Base-by-base conservation (phyloP, 768 basidiomycete genomes). In the Mycena rosella region DNA sequence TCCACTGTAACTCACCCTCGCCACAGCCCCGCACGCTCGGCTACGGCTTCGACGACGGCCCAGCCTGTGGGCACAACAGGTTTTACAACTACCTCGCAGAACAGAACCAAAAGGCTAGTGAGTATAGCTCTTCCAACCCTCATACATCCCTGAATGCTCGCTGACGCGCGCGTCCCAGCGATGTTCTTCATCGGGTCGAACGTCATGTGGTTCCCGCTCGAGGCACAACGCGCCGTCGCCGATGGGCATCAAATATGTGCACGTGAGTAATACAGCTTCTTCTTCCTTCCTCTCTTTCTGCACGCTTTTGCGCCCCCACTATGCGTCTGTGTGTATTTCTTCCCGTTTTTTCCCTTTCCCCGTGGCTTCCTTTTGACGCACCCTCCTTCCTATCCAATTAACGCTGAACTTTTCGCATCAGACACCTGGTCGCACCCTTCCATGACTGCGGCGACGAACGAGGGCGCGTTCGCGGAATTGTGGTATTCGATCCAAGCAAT, bases 401-500 rank as follows among this genome's bases (percentile, higher is more conserved):
- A n/a, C n/a, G 38, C 15, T 38, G 14, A 38, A 10, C 3, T 17
- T 17, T 7, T 14, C 15, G n/a, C n/a, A 7, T 7, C 15, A 86
- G 85, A 88, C 66, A 83, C 83, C 20, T 88, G 86, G 86, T 87
- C 86, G 27, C 87, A 88, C 69, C 80, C 78, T 11, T 85, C 87
- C 59, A 89, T 85, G 87, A 91, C 91, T 0, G 73, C 87, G 1
- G 80, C 91, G 47, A 77, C 84, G 11, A 94, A 89, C 74, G 80
- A 87, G 69, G 80, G 90, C 69, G 90, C 88, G 7, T 92, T 94
- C 61, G 92, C 91, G 4, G 93, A 95, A 76, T 82, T 95, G 22
- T 93, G 89, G 65, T 95, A 93, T 77, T 87, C 87, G 87, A 68
- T 88, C 67, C 68, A 88, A 80, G 78, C 81, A 1, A 85, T 90